Conservation (phyloP, 495 filamentous ascomycete species). For the Hypoxylon trugodes region DNA sequence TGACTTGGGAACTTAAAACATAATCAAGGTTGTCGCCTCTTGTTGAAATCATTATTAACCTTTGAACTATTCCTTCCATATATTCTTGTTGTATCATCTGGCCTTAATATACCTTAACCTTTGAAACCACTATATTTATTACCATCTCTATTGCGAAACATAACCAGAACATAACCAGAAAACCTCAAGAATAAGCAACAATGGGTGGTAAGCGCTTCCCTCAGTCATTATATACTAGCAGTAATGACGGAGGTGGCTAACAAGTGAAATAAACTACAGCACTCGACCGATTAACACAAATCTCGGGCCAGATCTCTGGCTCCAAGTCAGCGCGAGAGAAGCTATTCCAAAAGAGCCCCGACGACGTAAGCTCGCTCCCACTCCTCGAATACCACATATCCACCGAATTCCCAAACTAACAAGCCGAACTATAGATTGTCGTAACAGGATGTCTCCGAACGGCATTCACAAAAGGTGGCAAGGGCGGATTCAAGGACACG, state of each 20-base stretch:
- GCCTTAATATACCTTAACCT: neutral
- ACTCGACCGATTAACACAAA: constrained; percentile 55
- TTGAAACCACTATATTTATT: neutral
- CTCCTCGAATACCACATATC: neutral
- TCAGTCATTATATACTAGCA: neutral
- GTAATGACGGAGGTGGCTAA: constrained; percentile 19
- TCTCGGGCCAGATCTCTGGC: constrained; percentile 57
- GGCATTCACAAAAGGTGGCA: constrained; percentile 89
- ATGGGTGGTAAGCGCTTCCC: constrained; percentile 44
- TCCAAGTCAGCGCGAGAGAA: constrained; percentile 52
- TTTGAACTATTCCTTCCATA: constrained; percentile 3
- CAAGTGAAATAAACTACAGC: constrained; percentile 42
- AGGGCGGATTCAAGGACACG: constrained; percentile 96
- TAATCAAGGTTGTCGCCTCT: constrained; percentile 1
- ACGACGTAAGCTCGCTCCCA: constrained; percentile 54
- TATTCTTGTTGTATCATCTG: constrained; percentile 1
- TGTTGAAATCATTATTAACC: constrained; percentile 20
- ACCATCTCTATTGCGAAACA: neutral
- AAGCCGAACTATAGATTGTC: constrained; percentile 69
- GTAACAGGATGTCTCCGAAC: constrained; percentile 93
- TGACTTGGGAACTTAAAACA: neutral
- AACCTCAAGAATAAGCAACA: constrained; percentile 8
- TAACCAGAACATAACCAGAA: constrained; percentile 6
- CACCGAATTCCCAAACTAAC: constrained; percentile 12
- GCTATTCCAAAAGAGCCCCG: constrained; percentile 59